Conservation (phyloP, 306 rosid genomes). For the Urtica urens region DNA sequence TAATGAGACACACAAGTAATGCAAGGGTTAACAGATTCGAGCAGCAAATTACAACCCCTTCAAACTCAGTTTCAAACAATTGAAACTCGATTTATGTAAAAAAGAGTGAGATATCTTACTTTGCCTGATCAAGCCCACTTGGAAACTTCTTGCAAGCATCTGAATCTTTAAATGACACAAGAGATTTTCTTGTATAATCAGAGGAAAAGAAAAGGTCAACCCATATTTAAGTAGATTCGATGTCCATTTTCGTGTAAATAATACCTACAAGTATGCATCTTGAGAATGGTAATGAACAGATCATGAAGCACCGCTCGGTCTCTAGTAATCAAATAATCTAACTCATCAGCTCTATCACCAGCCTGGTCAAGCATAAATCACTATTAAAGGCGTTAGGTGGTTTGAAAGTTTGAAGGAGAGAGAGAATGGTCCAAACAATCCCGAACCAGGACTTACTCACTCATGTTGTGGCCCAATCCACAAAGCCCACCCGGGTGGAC, state of each 20-base stretch:
- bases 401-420: no score
- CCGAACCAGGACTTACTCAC: no score
- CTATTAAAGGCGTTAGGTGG: no score
- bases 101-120: constrained; percentile 29
- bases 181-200: constrained; percentile 69
- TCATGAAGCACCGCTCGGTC: constrained; percentile 83
- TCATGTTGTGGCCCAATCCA: no score
- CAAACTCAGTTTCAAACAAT: not conserved
- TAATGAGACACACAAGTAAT: constrained; percentile 4
- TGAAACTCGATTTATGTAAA: not conserved
- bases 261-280: constrained; percentile 83
- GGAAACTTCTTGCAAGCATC: constrained; percentile 75
- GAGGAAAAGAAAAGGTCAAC: no score
- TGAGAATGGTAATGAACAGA: constrained; percentile 80
- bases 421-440: no score
- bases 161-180: constrained; percentile 63
- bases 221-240: not conserved
- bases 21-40: constrained; percentile 2
- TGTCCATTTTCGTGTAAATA: no score
- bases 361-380: no score
- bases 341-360: constrained; percentile 93
- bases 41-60: not conserved
- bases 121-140: constrained; percentile 60
- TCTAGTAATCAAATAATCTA: constrained; percentile 81
- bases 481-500: no score